A percentile compares a stretch with the other conserved stretches of the same genome.
These are phyloP conservation scores for Trichophyton schoenleinii DNA, from an alignment of 2,329 filamentous ascomycete species.

Conservation along the genomic window DNA sequence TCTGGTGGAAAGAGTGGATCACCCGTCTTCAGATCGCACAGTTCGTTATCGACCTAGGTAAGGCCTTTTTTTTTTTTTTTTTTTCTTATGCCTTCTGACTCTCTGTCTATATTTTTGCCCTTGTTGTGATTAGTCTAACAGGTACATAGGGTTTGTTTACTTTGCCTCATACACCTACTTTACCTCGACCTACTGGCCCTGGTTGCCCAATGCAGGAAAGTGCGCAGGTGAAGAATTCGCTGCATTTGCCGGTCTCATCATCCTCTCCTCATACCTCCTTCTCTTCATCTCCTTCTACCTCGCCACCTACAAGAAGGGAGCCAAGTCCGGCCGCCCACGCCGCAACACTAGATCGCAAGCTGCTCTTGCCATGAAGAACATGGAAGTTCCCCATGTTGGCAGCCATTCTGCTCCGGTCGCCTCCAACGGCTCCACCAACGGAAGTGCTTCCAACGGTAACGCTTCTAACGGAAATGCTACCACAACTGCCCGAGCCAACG, in stretches of 20 bases:
- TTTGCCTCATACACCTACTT: constrained; percentile 93
- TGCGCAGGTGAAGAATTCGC: constrained; percentile 90
- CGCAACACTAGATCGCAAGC: constrained; percentile 65
- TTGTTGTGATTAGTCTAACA: background rate
- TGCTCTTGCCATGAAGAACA: constrained; percentile 69
- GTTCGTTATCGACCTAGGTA: constrained; percentile 87
- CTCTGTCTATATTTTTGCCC: no score
- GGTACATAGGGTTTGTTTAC: constrained; percentile 68
- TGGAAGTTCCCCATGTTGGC: constrained; percentile 43
- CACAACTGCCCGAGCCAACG: constrained; percentile 30
- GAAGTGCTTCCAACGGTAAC: constrained; percentile 11
- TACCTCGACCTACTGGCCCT: constrained; percentile 68
- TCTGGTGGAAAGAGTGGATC: constrained; percentile 98
- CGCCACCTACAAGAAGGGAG: constrained; percentile 66
- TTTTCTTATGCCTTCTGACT: background rate
- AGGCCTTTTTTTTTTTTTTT: constrained; percentile 20
- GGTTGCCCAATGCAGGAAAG: constrained; percentile 62
- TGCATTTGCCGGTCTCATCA: constrained; percentile 72
- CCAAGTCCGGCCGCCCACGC: constrained; percentile 24
- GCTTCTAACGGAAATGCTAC: constrained; percentile 16
- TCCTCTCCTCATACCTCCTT: constrained; percentile 77
- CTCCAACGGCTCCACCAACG: constrained; percentile 11
- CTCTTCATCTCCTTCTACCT: constrained; percentile 95
- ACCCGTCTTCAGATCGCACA: constrained; percentile 87
- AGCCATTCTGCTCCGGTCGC: constrained; percentile 12